Conservation (phyloP, 1,284 basidiomycete species). For the Ganoderma resinaceum region DNA sequence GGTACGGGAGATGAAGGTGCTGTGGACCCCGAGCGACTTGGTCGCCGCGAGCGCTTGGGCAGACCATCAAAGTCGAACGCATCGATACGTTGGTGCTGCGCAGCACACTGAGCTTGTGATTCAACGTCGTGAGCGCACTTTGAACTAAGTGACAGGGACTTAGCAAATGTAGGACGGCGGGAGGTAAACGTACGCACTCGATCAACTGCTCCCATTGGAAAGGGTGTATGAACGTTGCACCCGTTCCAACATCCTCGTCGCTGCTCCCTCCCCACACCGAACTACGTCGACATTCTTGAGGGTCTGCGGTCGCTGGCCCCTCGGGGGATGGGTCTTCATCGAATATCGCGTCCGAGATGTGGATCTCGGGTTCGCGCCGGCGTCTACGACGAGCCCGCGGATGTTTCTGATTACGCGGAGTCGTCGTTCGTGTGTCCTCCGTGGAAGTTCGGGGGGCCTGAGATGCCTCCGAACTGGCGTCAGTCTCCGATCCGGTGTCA, state of each 20-base stretch:
- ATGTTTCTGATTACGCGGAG: neutral
- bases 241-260: constrained; percentile 42
- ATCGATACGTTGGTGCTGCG: constrained; percentile 49
- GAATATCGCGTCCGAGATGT: constrained; percentile 70
- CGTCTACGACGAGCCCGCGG: constrained; percentile 17
- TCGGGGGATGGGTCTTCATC: constrained; percentile 63
- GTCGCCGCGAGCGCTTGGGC: constrained; percentile 33
- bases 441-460: constrained; percentile 11
- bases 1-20: constrained; percentile 1
- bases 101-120: constrained; percentile 29
- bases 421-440: constrained; percentile 10
- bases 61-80: constrained; percentile 69
- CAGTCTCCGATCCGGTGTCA: constrained; percentile 18
- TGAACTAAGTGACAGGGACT: neutral
- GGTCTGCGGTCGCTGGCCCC: constrained; percentile 51
- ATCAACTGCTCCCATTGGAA: constrained; percentile 50
- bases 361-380: constrained; percentile 43
- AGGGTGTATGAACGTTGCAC: constrained; percentile 64
- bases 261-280: constrained; percentile 31
- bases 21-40: constrained; percentile 11
- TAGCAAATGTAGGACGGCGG: neutral
- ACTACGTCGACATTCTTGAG: constrained; percentile 23
- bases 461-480: constrained; percentile 16
- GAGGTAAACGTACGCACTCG: constrained; percentile 30
- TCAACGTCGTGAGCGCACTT: constrained; percentile 31